Evolutionary conservation across 2,329 filamentous ascomycete genomes (phyloP), one percentile per base, ranked within the genome.

Genomic region (Huntiella bhutanensis): DNA sequence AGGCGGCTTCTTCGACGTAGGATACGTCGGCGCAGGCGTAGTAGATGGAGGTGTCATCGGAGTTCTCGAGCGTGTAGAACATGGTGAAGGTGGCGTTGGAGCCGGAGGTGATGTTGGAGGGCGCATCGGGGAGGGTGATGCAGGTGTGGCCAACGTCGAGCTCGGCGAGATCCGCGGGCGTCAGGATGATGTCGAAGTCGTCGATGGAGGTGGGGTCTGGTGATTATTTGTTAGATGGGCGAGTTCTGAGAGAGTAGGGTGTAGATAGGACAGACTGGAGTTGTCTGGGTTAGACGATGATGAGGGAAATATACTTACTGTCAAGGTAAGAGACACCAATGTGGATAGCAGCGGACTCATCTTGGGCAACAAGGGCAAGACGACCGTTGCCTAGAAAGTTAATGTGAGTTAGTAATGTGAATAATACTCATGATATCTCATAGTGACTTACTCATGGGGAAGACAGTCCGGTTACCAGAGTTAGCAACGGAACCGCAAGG

Each of bases 401-500:
- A 7, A n/a, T 5, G 4, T 19, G 46, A 12, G 36, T 22, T n/a
- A 8, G 33, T 10, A 36, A 7, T 5, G 39, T 3, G 7, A 2
- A 4, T 28, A 10, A 28, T 28, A 28, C 7, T 28, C n/a, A 16
- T 41, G 5, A 8, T 33, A 35, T 11, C 8, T 34, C 5, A 4
- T n/a, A 40, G 22, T 28, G 7, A 56, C 63, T 50, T 55, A 72
- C 69, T 58, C 16, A 78, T 53, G 17, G 74, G 75, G 51, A 76
- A 77, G 3, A 65, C 55, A 0, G 71, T 76, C 46, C 74, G 61
- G 51, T 71, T 71, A 0, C 57, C 58, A 2, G 65, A 60, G 1
- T 62, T 59, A 12, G 63, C 60, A 8, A 60, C 58, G 8, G 70
- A 73, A 45, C 74, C 73, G 53, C 75, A 78, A 0, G 74, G 74